phyloP scores from a whole-genome alignment of 2,329 filamentous ascomycete genomes.

The Raffaelea albimanens region DNA sequence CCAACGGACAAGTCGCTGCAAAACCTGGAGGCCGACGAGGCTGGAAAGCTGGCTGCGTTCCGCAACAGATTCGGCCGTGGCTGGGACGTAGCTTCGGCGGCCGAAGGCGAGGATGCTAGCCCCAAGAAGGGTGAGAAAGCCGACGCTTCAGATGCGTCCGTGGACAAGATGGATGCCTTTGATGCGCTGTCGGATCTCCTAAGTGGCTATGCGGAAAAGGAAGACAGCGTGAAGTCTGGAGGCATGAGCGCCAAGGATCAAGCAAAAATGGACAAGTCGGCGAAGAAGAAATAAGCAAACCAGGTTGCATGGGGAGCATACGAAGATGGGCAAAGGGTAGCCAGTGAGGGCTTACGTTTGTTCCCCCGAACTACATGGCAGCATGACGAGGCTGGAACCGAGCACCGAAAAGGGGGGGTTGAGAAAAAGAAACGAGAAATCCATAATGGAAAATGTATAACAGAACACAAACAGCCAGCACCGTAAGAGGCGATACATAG shows the following conservation, averaged over 20 bases:
- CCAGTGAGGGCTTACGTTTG: too few relatives aligned
- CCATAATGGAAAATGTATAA: neutral
- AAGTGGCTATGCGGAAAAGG: constrained; percentile 35
- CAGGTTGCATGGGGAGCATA: constrained; percentile 44
- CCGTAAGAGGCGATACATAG: neutral
- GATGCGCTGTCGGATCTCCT: constrained; percentile 42
- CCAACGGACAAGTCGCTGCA: constrained; percentile 69
- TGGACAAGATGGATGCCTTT: constrained; percentile 17
- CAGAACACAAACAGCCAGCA: constrained; percentile 1
- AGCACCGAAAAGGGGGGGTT: too few relatives aligned
- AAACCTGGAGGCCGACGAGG: constrained; percentile 92
- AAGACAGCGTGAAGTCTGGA: constrained; percentile 26
- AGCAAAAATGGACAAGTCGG: constrained; percentile 22
- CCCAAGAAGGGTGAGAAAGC: constrained; percentile 10
- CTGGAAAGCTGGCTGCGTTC: constrained; percentile 80
- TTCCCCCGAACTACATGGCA: neutral
- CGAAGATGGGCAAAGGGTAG: too few relatives aligned
- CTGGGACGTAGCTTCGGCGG: constrained; percentile 56
- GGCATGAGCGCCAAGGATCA: constrained; percentile 30
- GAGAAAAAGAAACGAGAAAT: too few relatives aligned
- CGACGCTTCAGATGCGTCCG: constrained; percentile 17
- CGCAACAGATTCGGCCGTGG: constrained; percentile 71
- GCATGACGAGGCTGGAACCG: too few relatives aligned
- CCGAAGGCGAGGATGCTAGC: neutral
- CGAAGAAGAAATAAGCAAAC: constrained; percentile 39